A percentile compares a stretch with the other conserved stretches of the same genome.
These are phyloP conservation scores for Penicillium sumatraense DNA, from an alignment of 2,329 filamentous ascomycete species.

Conservation along the genomic window DNA sequence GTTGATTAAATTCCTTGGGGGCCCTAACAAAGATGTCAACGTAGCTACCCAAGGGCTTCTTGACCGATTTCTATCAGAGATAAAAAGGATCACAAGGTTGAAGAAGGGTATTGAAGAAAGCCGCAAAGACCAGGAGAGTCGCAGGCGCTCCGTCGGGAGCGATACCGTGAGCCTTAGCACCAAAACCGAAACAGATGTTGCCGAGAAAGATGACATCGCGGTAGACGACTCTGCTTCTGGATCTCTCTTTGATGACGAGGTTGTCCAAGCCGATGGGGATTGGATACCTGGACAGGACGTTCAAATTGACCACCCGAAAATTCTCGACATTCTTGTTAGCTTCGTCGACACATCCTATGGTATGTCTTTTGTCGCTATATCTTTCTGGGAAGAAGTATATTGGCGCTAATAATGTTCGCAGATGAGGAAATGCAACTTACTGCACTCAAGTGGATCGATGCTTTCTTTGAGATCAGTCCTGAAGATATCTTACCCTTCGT, in stretches of 20 bases:
- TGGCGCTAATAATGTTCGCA: constrained; percentile 37
- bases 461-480: constrained; percentile 94
- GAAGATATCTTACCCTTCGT: constrained; percentile 96
- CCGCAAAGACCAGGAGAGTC: constrained; percentile 69
- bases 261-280: constrained; percentile 76
- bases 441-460: constrained; percentile 91
- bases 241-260: constrained; percentile 56
- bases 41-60: constrained; percentile 86
- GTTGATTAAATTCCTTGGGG: constrained; percentile 87
- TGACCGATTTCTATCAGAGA: constrained; percentile 89
- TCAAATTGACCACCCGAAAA: constrained; percentile 88
- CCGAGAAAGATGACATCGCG: constrained; percentile 59
- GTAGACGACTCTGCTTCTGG: constrained; percentile 53
- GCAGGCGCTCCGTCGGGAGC: constrained; percentile 71
- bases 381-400: constrained; percentile 35
- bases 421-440: constrained; percentile 93
- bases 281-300: constrained; percentile 98
- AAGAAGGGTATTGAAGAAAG: constrained; percentile 92
- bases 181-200: constrained; percentile 52
- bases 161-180: constrained; percentile 64
- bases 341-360: constrained; percentile 83
- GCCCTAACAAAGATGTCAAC: constrained; percentile 91
- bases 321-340: constrained; percentile 86
- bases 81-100: constrained; percentile 89
- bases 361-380: constrained; percentile 38